phyloP scores from a whole-genome alignment of 2,329 filamentous ascomycete genomes.

The Delphinella strobiligena region DNA sequence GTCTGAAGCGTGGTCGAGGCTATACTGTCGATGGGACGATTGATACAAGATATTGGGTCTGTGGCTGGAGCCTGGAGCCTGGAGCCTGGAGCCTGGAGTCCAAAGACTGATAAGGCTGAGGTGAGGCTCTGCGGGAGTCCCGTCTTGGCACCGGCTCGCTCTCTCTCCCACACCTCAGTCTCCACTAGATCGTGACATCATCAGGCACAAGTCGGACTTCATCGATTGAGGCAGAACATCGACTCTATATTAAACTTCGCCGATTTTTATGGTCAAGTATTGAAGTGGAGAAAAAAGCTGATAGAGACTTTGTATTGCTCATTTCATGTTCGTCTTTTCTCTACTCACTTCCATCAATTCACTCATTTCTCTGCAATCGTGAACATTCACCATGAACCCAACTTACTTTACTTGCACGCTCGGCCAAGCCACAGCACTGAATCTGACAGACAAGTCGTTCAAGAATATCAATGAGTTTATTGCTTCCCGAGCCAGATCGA shows the following conservation, averaged over 20 bases:
- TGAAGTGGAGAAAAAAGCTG: too few species aligned
- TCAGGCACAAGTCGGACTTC: background rate
- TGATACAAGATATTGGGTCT: too few species aligned
- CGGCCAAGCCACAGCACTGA: slow-evolving; percentile 38
- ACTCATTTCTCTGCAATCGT: background rate
- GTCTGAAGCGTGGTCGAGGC: background rate
- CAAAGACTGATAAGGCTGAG: background rate
- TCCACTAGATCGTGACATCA: background rate
- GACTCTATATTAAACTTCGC: background rate
- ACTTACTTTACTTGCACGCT: slow-evolving; percentile 53
- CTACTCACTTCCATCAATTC: background rate
- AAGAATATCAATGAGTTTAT: slow-evolving; percentile 39
- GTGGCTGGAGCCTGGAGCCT: background rate
- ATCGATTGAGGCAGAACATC: background rate
- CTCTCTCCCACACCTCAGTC: background rate
- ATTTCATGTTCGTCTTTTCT: too few species aligned
- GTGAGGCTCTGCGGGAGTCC: background rate
- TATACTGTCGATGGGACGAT: too few species aligned
- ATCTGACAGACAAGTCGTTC: slow-evolving; percentile 23
- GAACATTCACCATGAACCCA: slow-evolving; percentile 9
- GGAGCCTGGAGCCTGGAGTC: background rate
- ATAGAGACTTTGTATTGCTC: too few species aligned
- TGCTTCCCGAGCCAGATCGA: slow-evolving; percentile 30
- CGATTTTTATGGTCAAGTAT: too few species aligned
- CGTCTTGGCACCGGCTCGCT: background rate